Conservation (phyloP, 2,329 filamentous ascomycete species). For the Xylaria sp. region DNA sequence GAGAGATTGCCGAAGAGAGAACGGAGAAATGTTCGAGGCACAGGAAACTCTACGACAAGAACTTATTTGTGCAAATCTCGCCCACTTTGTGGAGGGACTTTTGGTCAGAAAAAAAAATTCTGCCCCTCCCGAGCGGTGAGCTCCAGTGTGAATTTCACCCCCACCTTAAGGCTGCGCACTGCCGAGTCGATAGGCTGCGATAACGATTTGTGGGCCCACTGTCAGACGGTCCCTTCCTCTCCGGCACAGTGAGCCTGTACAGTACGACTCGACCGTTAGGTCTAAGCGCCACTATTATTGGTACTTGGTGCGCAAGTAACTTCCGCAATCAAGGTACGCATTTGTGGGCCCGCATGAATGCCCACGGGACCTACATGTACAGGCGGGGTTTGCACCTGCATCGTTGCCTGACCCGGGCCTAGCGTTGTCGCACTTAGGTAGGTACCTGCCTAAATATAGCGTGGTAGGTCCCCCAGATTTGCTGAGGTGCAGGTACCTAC, state of each 20-base stretch:
- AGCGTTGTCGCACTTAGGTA: too few species aligned
- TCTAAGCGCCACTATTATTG: neutral
- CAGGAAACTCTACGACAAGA: conserved; percentile 13
- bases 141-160: conserved; percentile 12
- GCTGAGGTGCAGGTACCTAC: too few species aligned
- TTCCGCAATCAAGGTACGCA: too few species aligned
- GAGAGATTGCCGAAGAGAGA: conserved; percentile 17
- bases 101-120: conserved; percentile 21
- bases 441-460: too few species aligned
- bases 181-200: conserved; percentile 13
- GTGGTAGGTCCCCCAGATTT: too few species aligned
- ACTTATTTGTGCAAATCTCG: conserved; percentile 23
- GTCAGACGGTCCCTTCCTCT: neutral
- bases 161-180: conserved; percentile 13
- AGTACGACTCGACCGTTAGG: neutral
- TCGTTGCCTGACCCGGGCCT: too few species aligned
- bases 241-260: neutral
- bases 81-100: conserved; percentile 21
- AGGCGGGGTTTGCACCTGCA: too few species aligned
- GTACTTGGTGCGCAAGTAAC: too few species aligned
- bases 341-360: too few species aligned
- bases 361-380: too few species aligned
- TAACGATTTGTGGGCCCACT: neutral
- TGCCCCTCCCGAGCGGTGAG: conserved; percentile 22
- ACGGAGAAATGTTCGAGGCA: conserved; percentile 18